Percentiles rank a stretch among this genome's conserved stretches.
phyloP scores from a whole-genome alignment of 1,284 basidiomycete genomes.

The Laetiporus sulphureus region DNA sequence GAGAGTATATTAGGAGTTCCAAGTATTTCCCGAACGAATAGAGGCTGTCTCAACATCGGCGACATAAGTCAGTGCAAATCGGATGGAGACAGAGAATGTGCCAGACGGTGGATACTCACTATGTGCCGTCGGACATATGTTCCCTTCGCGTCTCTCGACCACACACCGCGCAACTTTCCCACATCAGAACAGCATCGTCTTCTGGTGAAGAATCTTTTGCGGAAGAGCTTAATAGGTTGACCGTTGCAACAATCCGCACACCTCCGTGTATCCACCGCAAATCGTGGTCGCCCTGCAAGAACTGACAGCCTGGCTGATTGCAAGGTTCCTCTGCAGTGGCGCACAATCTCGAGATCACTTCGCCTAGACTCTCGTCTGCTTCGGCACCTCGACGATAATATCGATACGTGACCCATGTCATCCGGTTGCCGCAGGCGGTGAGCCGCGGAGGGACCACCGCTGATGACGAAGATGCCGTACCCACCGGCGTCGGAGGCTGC shows the following conservation, averaged over 20 bases:
- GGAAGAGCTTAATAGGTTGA: conserved; percentile 13
- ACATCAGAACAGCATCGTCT: conserved; percentile 36
- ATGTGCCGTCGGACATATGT: conserved; percentile 48
- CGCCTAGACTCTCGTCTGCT: conserved; percentile 38
- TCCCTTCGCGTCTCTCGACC: conserved; percentile 30
- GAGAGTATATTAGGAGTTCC: conserved; percentile 59
- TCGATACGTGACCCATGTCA: conserved; percentile 40
- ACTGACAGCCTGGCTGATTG: conserved; percentile 33
- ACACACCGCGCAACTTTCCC: conserved; percentile 53
- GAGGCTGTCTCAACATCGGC: conserved; percentile 23
- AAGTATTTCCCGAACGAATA: conserved; percentile 63
- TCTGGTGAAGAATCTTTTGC: conserved; percentile 9
- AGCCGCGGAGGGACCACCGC: conserved; percentile 10
- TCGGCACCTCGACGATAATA: conserved; percentile 34
- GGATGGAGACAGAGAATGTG: background rate
- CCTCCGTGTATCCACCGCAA: conserved; percentile 44
- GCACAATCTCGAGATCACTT: conserved; percentile 31
- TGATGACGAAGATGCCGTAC: conserved; percentile 14
- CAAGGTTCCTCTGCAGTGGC: conserved; percentile 32
- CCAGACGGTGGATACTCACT: conserved; percentile 33
- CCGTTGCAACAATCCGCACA: conserved; percentile 33
- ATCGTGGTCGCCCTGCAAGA: conserved; percentile 38
- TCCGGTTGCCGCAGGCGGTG: conserved; percentile 30
- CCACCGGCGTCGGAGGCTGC: conserved; percentile 11
- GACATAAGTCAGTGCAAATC: background rate